Evolutionary conservation across 306 rosid genomes (phyloP), one percentile per base, ranked within the genome.

Genomic region (Cyclanthera cordifolia): DNA sequence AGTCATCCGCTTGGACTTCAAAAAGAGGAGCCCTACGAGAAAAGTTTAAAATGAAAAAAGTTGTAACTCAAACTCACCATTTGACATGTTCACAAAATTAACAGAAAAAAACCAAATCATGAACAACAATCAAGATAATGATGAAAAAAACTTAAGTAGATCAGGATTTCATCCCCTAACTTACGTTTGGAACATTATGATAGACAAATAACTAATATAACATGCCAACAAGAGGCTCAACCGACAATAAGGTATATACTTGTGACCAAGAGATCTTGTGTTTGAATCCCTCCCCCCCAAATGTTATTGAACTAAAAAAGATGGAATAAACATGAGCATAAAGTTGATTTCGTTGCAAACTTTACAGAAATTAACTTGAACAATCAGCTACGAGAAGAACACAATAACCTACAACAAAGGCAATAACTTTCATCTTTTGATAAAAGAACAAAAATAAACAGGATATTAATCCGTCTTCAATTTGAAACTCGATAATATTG

Each of bases 1-100:
- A 83, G 2, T 77, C 61, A 70, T 83, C 80, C 20, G 82, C 80
- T 73, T 83, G 87, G 59, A 75, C 80, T 75, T 83, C 87, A 53
- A 66, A 80, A 75, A 74, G 75, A 69, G 87, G 87, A 77, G 82
- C 87, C 77, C 87, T 83, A 72, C 16, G 4, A 28, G 46, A 48
- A 52, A 37, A 30, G 67, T 21, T 53, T 25, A 9, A 34, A 34
- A 37, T 54, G 8, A 71, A 67, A 30, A 53, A 23, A 19, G 4
- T 9, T 10, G 9, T 37, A 53, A 25, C 37, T 25, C 54, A n/a
- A n/a, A n/a, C n/a, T n/a, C n/a, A n/a, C 0, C 3, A 8, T 66
- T 66, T 25, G 51, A 24, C 43, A 66, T 47, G 41, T 66, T 65
- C 34, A 65, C 39, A 65, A 23, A 65, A 21, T 45, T 7, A 43